Percentiles rank a stretch among this genome's conserved stretches.
Evolutionary conservation across 73 alveolate genomes (phyloP).

Genomic region (Strombidium stylifer): DNA sequence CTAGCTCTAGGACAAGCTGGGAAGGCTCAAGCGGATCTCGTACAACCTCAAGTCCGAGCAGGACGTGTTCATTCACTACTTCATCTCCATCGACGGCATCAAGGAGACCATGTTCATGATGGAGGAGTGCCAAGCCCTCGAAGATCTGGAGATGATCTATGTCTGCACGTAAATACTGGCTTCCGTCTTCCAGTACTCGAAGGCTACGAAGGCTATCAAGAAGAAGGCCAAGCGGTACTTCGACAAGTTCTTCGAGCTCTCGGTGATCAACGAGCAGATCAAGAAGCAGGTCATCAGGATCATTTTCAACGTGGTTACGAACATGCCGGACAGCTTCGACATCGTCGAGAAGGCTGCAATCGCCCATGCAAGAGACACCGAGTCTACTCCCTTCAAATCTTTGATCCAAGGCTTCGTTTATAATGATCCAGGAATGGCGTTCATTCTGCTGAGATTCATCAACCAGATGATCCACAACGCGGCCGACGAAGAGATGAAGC

Average conservation of each 20-base stretch:
- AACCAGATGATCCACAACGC: constrained; percentile 51
- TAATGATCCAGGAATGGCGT: constrained; percentile 26
- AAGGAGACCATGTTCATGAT: constrained; percentile 23
- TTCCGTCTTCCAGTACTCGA: constrained; percentile 26
- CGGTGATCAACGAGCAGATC: constrained; percentile 1
- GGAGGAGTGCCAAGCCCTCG: background rate
- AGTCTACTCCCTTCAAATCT: constrained; percentile 31
- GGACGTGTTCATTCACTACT: constrained; percentile 47
- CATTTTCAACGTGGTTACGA: constrained; percentile 19
- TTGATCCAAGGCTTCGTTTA: constrained; percentile 7
- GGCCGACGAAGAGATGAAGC: constrained; percentile 40
- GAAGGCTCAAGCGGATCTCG: background rate
- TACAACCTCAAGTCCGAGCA: background rate
- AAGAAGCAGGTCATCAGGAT: constrained; percentile 41
- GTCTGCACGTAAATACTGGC: constrained; percentile 4
- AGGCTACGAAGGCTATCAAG: constrained; percentile 31
- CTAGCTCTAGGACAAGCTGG: background rate
- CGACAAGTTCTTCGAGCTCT: constrained; percentile 7
- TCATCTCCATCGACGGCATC: constrained; percentile 45
- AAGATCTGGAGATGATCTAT: background rate
- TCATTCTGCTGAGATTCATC: constrained; percentile 20
- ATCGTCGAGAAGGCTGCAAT: constrained; percentile 47
- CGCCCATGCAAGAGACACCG: constrained; percentile 10
- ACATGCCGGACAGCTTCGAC: constrained; percentile 41
- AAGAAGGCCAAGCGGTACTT: constrained; percentile 37